These are phyloP conservation scores for Neonectria coccinea DNA, from an alignment of 2,329 filamentous ascomycete species.

Conservation along the genomic window DNA sequence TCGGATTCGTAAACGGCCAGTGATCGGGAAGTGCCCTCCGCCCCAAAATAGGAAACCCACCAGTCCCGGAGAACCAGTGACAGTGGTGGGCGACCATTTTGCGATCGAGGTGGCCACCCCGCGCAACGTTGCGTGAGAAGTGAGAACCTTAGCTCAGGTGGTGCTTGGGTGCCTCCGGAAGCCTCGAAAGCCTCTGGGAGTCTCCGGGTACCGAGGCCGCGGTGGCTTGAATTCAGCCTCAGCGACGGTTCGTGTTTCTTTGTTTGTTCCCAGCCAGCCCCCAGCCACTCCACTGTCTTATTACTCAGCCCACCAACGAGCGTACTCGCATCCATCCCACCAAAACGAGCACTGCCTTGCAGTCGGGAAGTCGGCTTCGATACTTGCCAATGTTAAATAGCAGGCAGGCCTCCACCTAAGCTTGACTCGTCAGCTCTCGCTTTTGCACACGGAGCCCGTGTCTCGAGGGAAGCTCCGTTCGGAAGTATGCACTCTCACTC, in stretches of 20 bases:
- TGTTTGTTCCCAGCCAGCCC: conserved; percentile 7
- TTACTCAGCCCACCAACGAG: conserved; percentile 19
- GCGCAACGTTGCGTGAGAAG: conserved; percentile 41
- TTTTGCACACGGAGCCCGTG: neutral
- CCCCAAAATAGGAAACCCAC: conserved; percentile 20
- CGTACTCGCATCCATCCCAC: neutral
- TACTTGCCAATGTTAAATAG: conserved; percentile 21
- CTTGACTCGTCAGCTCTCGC: neutral
- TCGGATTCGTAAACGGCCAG: conserved; percentile 15
- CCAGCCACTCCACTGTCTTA: conserved; percentile 17
- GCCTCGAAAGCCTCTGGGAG: neutral
- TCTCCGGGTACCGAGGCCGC: neutral
- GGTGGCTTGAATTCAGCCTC: conserved; percentile 36
- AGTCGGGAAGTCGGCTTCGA: neutral
- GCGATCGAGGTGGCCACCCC: conserved; percentile 23
- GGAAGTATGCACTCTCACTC: neutral
- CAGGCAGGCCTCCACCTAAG: conserved; percentile 8
- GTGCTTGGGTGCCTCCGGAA: conserved; percentile 5
- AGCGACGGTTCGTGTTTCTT: neutral
- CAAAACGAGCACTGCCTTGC: conserved; percentile 9
- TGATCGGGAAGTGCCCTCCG: conserved; percentile 5
- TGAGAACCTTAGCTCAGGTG: conserved; percentile 28
- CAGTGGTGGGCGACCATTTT: conserved; percentile 2
- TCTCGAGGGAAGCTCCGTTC: neutral
- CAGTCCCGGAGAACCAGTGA: conserved; percentile 6